Evolutionary conservation across 495 filamentous ascomycete species (phyloP).

Genomic region (Jackrogersella minutella): DNA sequence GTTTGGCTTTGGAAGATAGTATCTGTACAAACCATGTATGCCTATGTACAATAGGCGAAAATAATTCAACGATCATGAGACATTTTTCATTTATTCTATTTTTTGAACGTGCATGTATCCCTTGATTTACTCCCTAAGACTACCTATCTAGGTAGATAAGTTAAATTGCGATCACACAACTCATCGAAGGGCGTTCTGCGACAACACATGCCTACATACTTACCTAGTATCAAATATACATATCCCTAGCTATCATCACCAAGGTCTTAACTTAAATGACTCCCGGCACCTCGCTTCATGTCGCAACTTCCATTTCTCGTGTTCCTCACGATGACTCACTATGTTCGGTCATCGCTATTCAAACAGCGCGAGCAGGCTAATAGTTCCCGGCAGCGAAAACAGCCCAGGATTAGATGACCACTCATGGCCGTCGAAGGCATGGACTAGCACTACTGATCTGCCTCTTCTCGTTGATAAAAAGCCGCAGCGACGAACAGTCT

Average conservation of each 20-base stretch:
- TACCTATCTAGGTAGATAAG: too few species aligned
- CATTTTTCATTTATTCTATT: conserved; percentile 13
- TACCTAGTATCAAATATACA: conserved; percentile 13
- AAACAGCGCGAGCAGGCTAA: conserved; percentile 18
- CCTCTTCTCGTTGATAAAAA: background rate
- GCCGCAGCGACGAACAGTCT: conserved; percentile 14
- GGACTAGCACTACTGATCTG: conserved; percentile 14
- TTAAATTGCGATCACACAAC: conserved; percentile 10
- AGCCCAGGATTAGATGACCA: background rate
- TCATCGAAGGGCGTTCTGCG: conserved; percentile 19
- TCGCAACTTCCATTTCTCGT: background rate
- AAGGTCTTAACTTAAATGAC: background rate
- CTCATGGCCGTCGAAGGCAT: conserved; percentile 10
- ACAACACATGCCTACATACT: conserved; percentile 36
- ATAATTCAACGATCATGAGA: conserved; percentile 12
- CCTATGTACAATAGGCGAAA: conserved; percentile 8
- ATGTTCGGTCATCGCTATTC: conserved; percentile 26
- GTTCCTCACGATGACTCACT: conserved; percentile 6
- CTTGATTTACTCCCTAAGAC: conserved; percentile 1
- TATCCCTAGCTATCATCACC: conserved; percentile 28
- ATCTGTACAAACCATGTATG: background rate
- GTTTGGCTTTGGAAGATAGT: conserved; percentile 86
- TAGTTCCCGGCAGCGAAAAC: conserved; percentile 24
- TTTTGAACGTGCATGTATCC: background rate
- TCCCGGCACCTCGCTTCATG: background rate